Evolutionary conservation across 2,329 filamentous ascomycete species (phyloP), one percentile per base, ranked within the genome.

Genomic region (Scedosporium minutisporum): DNA sequence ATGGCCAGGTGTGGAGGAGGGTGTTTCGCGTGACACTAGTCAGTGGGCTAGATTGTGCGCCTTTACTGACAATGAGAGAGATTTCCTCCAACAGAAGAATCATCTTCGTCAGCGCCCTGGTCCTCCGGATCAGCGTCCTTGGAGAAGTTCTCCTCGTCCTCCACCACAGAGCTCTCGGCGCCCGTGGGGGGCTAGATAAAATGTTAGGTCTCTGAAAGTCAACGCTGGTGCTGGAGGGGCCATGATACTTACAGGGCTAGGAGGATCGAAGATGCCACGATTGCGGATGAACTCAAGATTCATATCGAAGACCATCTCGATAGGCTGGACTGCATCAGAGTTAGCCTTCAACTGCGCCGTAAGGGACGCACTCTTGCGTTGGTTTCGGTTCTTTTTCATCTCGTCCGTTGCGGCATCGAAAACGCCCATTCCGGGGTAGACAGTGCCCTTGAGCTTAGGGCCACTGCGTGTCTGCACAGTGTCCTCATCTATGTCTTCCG

Each of bases 401-500:
- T 88, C 84, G 16, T 86, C 82, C 4, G 87, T 89, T 4, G 90
- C 90, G 61, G 90, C 86, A 72, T 93, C 90, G 70, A 93, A 92
- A n/a, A 91, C 80, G 61, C 84, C 83, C 89, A 93, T 93, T 18
- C 90, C 90, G 2, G 87, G 87, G 80, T 87, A 91, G 57, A 85
- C 77, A n/a, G 87, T 77, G 2, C 89, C 89, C 72, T 93, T 93
- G 61, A 92, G 79, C 38, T 62, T 62, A 10, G 64, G 65, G 10
- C 63, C 60, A 53, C 63, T 63, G n/a, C 62, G 64, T 14, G 63
- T 57, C 18, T 48, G 60, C 14, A 12, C 44, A 2, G 44, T 42
- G 9, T 61, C 63, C 61, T 57, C 61, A n/a, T 27, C 58, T 27
- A n/a, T 14, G 27, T 46, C 58, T 25, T 60, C 21, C n/a, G 10